Conservation (phyloP, 345 rosid species). For the Combretum micranthum region DNA sequence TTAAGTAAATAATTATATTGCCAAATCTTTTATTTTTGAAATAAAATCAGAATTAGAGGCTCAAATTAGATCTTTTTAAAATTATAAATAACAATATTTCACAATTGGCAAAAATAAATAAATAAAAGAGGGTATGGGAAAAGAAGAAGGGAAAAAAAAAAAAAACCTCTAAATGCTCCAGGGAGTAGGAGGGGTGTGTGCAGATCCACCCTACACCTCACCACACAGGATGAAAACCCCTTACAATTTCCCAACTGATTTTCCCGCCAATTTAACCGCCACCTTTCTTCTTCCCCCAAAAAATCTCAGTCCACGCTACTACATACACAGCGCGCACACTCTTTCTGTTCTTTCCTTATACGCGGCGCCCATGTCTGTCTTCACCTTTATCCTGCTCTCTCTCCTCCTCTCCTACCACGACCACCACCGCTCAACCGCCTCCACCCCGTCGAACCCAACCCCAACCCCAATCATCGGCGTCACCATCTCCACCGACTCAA, state of each 20-base stretch:
- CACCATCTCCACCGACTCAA: constrained; percentile 15
- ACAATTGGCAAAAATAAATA: no score
- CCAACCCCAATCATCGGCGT: constrained; percentile 27
- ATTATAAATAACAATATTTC: no score
- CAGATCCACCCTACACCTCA: neutral
- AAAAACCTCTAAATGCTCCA: no score
- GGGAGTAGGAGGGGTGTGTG: no score
- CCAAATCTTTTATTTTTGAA: no score
- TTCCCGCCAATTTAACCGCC: constrained; percentile 9
- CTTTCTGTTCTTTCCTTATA: neutral
- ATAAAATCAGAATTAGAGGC: no score
- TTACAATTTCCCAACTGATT: neutral
- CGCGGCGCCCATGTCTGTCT: neutral
- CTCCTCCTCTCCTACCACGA: constrained; percentile 9
- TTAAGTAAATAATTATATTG: no score
- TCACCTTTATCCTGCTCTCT: constrained; percentile 10
- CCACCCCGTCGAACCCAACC: constrained; percentile 7
- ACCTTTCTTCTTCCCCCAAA: neutral
- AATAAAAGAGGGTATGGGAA: no score
- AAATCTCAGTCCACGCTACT: neutral
- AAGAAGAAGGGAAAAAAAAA: no score
- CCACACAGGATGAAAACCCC: neutral
- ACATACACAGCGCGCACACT: neutral
- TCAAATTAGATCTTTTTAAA: no score
- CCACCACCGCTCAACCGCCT: constrained; percentile 16